Conservation (phyloP, 2,329 filamentous ascomycete genomes). For the Colletotrichum echinochloae region DNA sequence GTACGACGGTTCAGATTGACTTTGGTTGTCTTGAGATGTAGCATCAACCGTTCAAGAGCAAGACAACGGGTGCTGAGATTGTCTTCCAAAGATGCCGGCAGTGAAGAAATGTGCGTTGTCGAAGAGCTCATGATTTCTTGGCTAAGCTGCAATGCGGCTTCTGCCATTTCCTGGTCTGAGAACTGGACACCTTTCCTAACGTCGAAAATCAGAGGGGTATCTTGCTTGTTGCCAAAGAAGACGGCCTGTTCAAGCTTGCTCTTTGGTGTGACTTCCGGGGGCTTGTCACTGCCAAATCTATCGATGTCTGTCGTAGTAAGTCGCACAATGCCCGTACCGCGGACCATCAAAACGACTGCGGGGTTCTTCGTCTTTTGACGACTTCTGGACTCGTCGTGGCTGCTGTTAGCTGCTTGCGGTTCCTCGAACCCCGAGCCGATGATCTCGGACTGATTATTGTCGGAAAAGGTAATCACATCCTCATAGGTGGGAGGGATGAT, state of each 20-base stretch:
- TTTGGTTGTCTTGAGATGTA: slow-evolving; percentile 75
- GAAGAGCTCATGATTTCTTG: slow-evolving; percentile 83
- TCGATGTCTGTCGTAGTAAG: slow-evolving; percentile 69
- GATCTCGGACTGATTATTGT: slow-evolving; percentile 72
- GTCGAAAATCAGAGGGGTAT: slow-evolving; percentile 90
- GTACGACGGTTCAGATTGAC: slow-evolving; percentile 74
- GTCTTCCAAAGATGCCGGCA: slow-evolving; percentile 81
- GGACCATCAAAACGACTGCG: slow-evolving; percentile 70
- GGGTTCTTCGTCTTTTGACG: slow-evolving; percentile 72
- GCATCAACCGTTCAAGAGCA: slow-evolving; percentile 80
- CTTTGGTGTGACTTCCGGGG: slow-evolving; percentile 79
- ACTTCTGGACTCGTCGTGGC: slow-evolving; percentile 60
- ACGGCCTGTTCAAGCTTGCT: slow-evolving; percentile 94
- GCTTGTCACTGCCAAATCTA: slow-evolving; percentile 68
- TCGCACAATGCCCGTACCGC: slow-evolving; percentile 71
- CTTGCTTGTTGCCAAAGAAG: slow-evolving; percentile 85
- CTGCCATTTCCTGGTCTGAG: slow-evolving; percentile 75
- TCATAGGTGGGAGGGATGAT: slow-evolving; percentile 78
- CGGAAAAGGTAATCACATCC: slow-evolving; percentile 85
- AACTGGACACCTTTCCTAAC: slow-evolving; percentile 76
- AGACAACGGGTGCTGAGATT: slow-evolving; percentile 80
- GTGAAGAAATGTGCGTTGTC: slow-evolving; percentile 78
- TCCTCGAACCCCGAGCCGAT: slow-evolving; percentile 75
- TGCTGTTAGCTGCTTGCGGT: slow-evolving; percentile 50
- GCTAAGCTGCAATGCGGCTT: slow-evolving; percentile 83